Conservation (phyloP, 768 basidiomycete species). For the Amanita rimosa region DNA sequence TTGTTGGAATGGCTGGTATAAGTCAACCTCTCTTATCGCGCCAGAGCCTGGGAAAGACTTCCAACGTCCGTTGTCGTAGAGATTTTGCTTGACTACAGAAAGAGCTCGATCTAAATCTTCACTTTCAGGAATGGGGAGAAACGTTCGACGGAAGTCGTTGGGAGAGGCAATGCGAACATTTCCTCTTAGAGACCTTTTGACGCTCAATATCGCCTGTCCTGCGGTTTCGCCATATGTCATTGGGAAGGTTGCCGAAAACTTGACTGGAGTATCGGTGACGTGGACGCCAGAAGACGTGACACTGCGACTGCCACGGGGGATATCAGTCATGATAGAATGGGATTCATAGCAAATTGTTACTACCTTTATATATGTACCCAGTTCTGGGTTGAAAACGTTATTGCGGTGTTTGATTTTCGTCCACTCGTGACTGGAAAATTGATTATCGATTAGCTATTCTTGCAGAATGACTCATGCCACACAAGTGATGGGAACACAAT, state of each 20-base stretch:
- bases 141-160: background rate
- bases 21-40: background rate
- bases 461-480: background rate
- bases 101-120: background rate
- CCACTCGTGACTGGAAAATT: background rate
- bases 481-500: no score
- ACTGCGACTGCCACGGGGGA: background rate
- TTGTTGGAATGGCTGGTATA: background rate
- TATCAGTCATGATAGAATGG: background rate
- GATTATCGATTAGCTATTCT: background rate
- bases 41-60: background rate
- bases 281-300: no score
- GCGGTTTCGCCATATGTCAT: background rate
- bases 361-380: background rate
- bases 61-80: background rate
- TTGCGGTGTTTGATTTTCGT: background rate
- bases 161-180: background rate
- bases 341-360: background rate
- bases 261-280: background rate
- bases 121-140: background rate
- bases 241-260: background rate
- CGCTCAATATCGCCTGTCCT: background rate
- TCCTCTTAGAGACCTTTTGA: background rate
- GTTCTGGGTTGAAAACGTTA: background rate
- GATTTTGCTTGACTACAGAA: background rate